Base-by-base conservation (phyloP, 176 grass and related monocot genomes). In the Oryza glaberrima region DNA sequence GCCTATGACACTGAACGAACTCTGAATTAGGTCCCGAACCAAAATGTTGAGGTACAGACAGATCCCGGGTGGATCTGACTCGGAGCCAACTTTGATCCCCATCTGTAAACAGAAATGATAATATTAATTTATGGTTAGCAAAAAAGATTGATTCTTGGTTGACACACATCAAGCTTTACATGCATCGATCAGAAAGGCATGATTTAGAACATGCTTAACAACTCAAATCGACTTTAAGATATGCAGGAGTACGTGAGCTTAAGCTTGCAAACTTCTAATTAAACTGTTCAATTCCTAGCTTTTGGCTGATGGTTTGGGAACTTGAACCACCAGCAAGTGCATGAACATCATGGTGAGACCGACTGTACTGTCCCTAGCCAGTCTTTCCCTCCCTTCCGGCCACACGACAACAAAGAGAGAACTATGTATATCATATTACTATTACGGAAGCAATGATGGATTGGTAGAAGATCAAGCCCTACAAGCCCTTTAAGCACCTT, bases 271-370 rank as follows among this genome's bases (percentile, higher is more conserved):
- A n/a, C 32, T n/a, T 64, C 69, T 78, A 75, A 22, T 65, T 52
- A 83, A 80, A 67, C 9, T 79, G 19, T 14, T 32, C 30, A 32
- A 32, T 32, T 79, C 74, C 28, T 63, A 40, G 52, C 65, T 63
- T 87, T 75, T 74, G 10, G 5, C 3, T 87, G 32, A 68, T 73
- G 65, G 56, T 71, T 52, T 91, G 1, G 76, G 70, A 90, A 91
- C 89, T 87, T 80, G 80, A 87, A 80, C 89, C 80, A 80, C 89
- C 80, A 20, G 69, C 67, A 80, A 84, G 48, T 52, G 25, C 60
- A 74, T 83, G 88, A 49, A 44, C 75, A 44, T 80, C 64, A 49
- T 84, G 76, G 73, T 69, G 79, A 65, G 79, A 54, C 28, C 28
- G 48, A 89, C 46, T 73, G 73, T 67, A 64, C 30, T 72, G 38